Base-by-base conservation (phyloP, 83 land plant genomes). In the Picea mariana region DNA sequence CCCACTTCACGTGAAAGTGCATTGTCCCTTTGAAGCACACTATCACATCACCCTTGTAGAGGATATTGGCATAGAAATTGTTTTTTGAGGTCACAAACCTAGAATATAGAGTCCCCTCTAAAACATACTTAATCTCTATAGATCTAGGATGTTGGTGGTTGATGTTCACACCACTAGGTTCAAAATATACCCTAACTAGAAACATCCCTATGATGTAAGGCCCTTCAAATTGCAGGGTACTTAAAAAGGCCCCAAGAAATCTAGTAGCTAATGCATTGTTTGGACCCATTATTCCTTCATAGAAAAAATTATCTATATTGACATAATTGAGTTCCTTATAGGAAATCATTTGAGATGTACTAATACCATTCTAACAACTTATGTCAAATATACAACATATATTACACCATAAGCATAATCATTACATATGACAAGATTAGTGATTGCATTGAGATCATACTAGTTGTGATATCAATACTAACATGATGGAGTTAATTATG, bases 141-240 rank as follows among this genome's bases (percentile, higher is more conserved):
- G 85, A 81, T 27, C 87, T 67, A n/a, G 87, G 87, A 38, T 85
- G 87, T 5, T 67, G 62, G 31, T 83, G 87, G 17, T 85, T 85
- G 24, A 67, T 49, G 18, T 73, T 82, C 68, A 82, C 12, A 3
- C 83, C 68, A 7, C 38, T 21, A 12, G 4, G 24, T 59, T 49
- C 34, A 58, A n/a, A 77, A 23, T 77, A 34, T 6, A 31, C 59
- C 31, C 79, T 49, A 9, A 66, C 81, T 65, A 81, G 0, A 18
- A 86, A 52, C 66, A 86, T 66, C 49, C 90, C 90, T 5, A 86
- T 72, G 5, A 86, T 83, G 86, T 88, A 86, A 62, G 83, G 86
- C 5, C 89, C 89, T 4, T 81, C 38, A 34, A 34, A 34, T 34
- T 34, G 38, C 38, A 34, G 38, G 15, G 62, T 65, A 23, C 85